These are phyloP conservation scores for Cichorium intybus DNA, from an alignment of 140 eudicot species.

Conservation along the genomic window DNA sequence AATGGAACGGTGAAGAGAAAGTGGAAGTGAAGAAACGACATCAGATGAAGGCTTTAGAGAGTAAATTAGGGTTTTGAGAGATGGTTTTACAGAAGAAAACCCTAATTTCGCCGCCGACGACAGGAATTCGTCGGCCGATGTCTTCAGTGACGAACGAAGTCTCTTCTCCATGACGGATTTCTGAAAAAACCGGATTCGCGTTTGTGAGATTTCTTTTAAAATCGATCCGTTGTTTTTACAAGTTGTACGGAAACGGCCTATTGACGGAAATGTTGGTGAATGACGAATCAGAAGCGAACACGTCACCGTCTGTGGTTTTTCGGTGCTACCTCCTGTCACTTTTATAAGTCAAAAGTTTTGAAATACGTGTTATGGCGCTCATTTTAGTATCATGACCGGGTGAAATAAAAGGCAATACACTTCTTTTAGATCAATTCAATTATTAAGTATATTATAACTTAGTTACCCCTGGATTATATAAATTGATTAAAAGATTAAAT, in stretches of 20 bases:
- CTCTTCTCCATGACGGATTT: constrained; percentile 70
- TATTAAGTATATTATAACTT: no score
- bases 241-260: not conserved
- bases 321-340: constrained; percentile 13
- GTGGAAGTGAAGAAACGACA: constrained; percentile 56
- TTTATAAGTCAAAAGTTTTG: constrained; percentile 8
- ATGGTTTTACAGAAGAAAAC: constrained; percentile 60
- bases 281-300: constrained; percentile 16
- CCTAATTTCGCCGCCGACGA: constrained; percentile 58
- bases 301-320: not conserved
- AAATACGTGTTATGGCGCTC: constrained; percentile 30
- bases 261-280: constrained; percentile 8
- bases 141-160: constrained; percentile 75
- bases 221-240: not conserved
- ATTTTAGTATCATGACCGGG: not conserved
- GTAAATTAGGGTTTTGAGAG: constrained; percentile 69
- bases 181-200: not conserved
- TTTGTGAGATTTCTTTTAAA: not conserved
- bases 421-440: no score
- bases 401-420: no score
- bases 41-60: constrained; percentile 52
- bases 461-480: no score
- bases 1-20: constrained; percentile 49
- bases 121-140: constrained; percentile 85
- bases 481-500: no score